These are phyloP conservation scores for Luzula sylvatica DNA, from an alignment of 176 grass and related monocot genomes.

Conservation along the genomic window DNA sequence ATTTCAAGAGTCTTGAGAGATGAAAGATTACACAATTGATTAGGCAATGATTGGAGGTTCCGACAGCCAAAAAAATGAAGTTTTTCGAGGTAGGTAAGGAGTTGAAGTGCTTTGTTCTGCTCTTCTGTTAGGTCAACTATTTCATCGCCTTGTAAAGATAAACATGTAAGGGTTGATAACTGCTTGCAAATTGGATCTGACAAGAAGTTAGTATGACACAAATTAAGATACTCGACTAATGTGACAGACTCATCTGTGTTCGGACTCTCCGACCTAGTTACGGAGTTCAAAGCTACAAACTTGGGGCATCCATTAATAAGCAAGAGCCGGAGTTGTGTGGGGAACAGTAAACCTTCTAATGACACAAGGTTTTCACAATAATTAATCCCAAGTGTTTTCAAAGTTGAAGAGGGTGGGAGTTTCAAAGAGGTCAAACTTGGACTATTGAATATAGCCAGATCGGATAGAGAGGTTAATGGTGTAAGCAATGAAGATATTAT, in stretches of 20 bases:
- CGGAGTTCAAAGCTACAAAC: background rate
- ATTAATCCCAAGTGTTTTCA: background rate
- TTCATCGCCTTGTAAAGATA: rapidly evolving
- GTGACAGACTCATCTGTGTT: background rate
- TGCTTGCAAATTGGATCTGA: conserved; percentile 3
- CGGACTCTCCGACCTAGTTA: background rate
- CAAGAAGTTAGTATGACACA: background rate
- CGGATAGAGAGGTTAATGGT: background rate
- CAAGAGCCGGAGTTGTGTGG: background rate
- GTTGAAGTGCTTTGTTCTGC: conserved; percentile 4
- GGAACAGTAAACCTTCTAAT: conserved; percentile 14
- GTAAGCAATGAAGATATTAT: background rate
- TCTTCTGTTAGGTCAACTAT: background rate
- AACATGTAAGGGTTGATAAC: conserved; percentile 1
- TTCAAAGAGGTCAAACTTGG: conserved; percentile 1
- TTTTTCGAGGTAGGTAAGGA: conserved; percentile 14
- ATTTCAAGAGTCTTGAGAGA: no score
- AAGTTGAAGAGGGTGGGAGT: background rate
- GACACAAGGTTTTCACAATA: background rate
- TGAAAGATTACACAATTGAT: no score
- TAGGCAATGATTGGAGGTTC: no score
- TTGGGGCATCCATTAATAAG: rapidly evolving
- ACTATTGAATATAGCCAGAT: rapidly evolving
- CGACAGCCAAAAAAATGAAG: background rate
- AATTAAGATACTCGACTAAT: background rate